Base-by-base conservation (phyloP, 495 filamentous ascomycete species). In the Darksidea phi region DNA sequence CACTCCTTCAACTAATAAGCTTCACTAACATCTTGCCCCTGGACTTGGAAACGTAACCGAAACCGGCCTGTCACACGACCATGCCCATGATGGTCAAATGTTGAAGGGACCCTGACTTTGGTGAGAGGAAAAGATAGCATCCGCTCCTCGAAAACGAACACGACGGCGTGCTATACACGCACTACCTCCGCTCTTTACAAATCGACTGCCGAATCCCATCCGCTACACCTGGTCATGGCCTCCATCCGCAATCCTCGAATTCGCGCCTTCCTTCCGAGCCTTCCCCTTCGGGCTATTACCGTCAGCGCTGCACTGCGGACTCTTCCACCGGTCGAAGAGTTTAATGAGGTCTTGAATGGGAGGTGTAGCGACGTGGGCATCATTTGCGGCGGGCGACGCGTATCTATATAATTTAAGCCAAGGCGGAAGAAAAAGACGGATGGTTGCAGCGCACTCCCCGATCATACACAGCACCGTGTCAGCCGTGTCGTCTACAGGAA, bases 281-380 rank as follows among this genome's bases (percentile, higher is more conserved):
- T 34, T 54, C 38, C 53, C 34, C 34, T 23, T 57, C 34, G 65
- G 65, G 50, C 60, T 67, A 43, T 43, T 25, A 45, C 17, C 18
- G 48, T 67, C 28, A 64, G 57, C 13, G 34, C 13, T n/a, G n/a
- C n/a, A n/a, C n/a, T n/a, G n/a, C n/a, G n/a, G n/a, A n/a, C n/a
- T n/a, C n/a, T n/a, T n/a, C n/a, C 56, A 7, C 46, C 47, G 17
- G 17, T 59, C 11, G 46, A 59, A 59, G 32, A 59, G 46, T 3
- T 23, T 10, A 8, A 59, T 49, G 1, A 59, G 56, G 12, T 21
- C 56, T 38, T 59, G 21, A 1, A 59, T 45, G 8, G 56, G 56
- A 3, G 25, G 28, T 8, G 56, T 59, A 2, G 45, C 45, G 5
- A 59, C 8, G 32, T 59, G 56, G 11, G 45, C 38, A 13, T 49